These are phyloP conservation scores for Pluteus cervinus DNA, from an alignment of 768 basidiomycete genomes.

Conservation along the genomic window DNA sequence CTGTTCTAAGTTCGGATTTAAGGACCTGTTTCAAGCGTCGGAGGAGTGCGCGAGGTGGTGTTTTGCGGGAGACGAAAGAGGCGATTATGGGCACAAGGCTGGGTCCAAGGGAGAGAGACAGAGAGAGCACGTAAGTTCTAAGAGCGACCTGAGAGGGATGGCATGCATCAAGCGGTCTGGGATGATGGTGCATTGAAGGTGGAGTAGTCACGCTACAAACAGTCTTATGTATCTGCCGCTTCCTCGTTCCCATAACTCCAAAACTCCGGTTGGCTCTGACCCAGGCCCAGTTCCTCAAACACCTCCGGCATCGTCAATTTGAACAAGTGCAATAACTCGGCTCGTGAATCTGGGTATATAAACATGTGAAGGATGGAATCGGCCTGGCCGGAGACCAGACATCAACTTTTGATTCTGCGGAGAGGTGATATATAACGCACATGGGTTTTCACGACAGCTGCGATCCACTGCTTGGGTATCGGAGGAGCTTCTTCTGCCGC, in stretches of 20 bases:
- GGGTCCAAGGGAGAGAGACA: constrained; percentile 65
- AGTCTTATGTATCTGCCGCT: too few relatives aligned
- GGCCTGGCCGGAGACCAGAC: constrained; percentile 40
- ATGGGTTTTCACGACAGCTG: constrained; percentile 48
- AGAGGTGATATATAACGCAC: constrained; percentile 34
- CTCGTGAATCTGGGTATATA: constrained; percentile 73
- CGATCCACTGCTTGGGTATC: constrained; percentile 36
- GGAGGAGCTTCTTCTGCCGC: too few relatives aligned
- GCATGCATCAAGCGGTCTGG: constrained; percentile 30
- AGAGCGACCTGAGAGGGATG: constrained; percentile 56
- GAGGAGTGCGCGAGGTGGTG: too few relatives aligned
- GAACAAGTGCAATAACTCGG: constrained; percentile 55
- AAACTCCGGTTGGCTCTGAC: constrained; percentile 48
- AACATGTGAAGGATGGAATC: constrained; percentile 51
- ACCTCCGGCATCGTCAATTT: constrained; percentile 38
- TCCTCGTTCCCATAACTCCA: constrained; percentile 55
- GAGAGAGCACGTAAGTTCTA: constrained; percentile 61
- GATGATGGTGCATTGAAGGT: constrained; percentile 17
- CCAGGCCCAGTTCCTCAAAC: constrained; percentile 21
- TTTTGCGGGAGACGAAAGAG: constrained; percentile 20
- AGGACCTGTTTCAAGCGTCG: constrained; percentile 28
- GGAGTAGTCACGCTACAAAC: too few relatives aligned
- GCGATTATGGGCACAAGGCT: constrained; percentile 49
- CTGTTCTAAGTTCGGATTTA: constrained; percentile 48
- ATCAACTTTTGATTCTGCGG: too few relatives aligned